A percentile compares a stretch with the other conserved stretches of the same genome.
Evolutionary conservation across 2,329 filamentous ascomycete genomes (phyloP).

Genomic region (Ambrosiella beaveri): DNA sequence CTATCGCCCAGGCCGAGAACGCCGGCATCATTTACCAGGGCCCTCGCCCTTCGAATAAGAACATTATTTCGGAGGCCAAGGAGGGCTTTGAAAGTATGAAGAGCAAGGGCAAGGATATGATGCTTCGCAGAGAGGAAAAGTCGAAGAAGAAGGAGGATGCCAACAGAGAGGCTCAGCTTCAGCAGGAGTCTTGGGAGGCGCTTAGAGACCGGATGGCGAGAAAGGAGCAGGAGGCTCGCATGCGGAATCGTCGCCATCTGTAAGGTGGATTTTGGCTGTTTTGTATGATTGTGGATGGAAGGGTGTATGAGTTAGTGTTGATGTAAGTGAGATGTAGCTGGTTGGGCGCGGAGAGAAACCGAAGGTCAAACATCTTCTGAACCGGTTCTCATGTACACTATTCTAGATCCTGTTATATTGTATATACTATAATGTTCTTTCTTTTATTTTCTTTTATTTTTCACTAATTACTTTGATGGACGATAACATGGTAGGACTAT

Average conservation of each 20-base stretch:
- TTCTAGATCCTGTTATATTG: conserved; percentile 11
- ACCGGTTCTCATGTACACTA: conserved; percentile 12
- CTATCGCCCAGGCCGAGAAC: conserved; percentile 1
- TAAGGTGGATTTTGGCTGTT: neutral
- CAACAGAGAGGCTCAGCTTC: conserved; percentile 20
- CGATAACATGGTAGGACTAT: neutral
- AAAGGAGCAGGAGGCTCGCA: conserved; percentile 24
- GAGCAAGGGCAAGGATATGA: conserved; percentile 19
- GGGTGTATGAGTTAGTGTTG: no score
- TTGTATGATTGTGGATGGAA: neutral
- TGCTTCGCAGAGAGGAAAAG: conserved; percentile 22
- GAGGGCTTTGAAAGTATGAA: conserved; percentile 23
- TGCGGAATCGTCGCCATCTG: conserved; percentile 15
- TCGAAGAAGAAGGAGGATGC: conserved; percentile 21
- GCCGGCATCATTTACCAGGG: conserved; percentile 19
- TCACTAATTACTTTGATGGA: neutral
- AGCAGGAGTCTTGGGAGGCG: conserved; percentile 17
- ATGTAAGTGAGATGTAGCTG: neutral
- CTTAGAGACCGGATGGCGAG: conserved; percentile 18
- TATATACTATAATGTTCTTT: conserved; percentile 9
- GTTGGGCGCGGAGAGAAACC: neutral
- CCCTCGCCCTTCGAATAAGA: conserved; percentile 19
- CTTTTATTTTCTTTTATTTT: neutral
- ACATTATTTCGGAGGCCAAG: conserved; percentile 22
- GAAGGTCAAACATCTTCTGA: neutral